phyloP scores from a whole-genome alignment of 176 grass and related monocot genomes.

The Themeda triandra region DNA sequence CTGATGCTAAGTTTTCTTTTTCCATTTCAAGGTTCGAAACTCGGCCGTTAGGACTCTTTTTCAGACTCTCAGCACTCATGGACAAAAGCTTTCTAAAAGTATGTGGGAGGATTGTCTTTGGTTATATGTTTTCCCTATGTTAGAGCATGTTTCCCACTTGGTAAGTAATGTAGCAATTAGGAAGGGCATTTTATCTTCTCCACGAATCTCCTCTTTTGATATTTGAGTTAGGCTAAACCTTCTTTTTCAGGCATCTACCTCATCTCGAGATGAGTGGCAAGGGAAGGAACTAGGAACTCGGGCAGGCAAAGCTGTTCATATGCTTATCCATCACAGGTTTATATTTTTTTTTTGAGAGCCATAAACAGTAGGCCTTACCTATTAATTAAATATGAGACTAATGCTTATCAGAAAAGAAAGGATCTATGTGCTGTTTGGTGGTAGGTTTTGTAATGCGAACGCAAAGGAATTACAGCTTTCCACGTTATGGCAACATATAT shows the following conservation, averaged over 20 bases:
- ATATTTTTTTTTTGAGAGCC: slow-evolving; percentile 9
- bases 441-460: too few relatives aligned
- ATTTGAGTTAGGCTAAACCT: slow-evolving; percentile 30
- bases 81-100: slow-evolving; percentile 83
- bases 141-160: slow-evolving; percentile 91
- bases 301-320: slow-evolving; percentile 96
- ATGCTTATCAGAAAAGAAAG: slow-evolving; percentile 7
- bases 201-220: slow-evolving; percentile 25
- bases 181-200: slow-evolving; percentile 2
- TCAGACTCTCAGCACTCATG: slow-evolving; percentile 87
- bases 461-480: too few relatives aligned
- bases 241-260: slow-evolving; percentile 81
- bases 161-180: slow-evolving; percentile 48
- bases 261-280: slow-evolving; percentile 95
- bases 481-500: too few relatives aligned
- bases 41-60: slow-evolving; percentile 96
- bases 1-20: slow-evolving; percentile 3
- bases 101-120: slow-evolving; percentile 98
- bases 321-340: slow-evolving; percentile 99
- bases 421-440: neutral
- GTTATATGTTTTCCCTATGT: slow-evolving; percentile 94
- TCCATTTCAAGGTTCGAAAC: slow-evolving; percentile 71
- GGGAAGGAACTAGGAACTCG: slow-evolving; percentile 96
- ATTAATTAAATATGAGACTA: neutral
- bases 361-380: neutral